Percentiles rank a stretch among this genome's conserved stretches.
phyloP scores from a whole-genome alignment of 2,329 filamentous ascomycete species.

The Colletotrichum incanum region DNA sequence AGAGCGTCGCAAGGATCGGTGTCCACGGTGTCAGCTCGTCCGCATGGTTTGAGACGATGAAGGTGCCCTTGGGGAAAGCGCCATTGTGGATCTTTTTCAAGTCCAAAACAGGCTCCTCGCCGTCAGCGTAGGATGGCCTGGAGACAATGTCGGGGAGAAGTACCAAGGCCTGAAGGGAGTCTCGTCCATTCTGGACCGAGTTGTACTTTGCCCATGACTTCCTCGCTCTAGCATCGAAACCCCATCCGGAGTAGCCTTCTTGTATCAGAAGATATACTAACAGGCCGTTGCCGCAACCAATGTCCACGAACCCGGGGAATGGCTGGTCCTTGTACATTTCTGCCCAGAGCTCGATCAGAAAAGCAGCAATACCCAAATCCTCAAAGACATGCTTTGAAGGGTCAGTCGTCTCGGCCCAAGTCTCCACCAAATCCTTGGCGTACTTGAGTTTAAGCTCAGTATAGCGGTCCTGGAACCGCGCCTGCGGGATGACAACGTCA shows the following conservation, averaged over 20 bases:
- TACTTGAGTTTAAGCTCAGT: slow-evolving; percentile 84
- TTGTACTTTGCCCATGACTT: slow-evolving; percentile 88
- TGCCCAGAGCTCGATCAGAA: slow-evolving; percentile 91
- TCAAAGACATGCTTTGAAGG: slow-evolving; percentile 96
- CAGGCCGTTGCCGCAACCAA: slow-evolving; percentile 95
- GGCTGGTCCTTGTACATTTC: slow-evolving; percentile 77
- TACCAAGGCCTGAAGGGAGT: slow-evolving; percentile 62
- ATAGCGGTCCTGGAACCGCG: slow-evolving; percentile 86
- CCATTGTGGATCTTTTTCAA: slow-evolving; percentile 67
- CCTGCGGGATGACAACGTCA: slow-evolving; percentile 84
- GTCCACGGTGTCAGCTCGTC: slow-evolving; percentile 98
- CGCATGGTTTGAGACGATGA: slow-evolving; percentile 97
- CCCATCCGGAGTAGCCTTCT: slow-evolving; percentile 89
- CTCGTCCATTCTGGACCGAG: slow-evolving; percentile 36
- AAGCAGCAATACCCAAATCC: slow-evolving; percentile 91
- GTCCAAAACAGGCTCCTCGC: slow-evolving; percentile 42
- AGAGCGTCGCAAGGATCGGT: slow-evolving; percentile 85
- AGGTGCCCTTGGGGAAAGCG: slow-evolving; percentile 80
- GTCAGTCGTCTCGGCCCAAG: slow-evolving; percentile 90
- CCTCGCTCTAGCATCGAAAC: slow-evolving; percentile 89
- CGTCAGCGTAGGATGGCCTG: slow-evolving; percentile 19
- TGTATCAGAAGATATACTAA: slow-evolving; percentile 85
- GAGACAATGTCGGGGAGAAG: slow-evolving; percentile 64
- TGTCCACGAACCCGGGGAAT: slow-evolving; percentile 95
- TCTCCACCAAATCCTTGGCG: slow-evolving; percentile 77